Evolutionary conservation across 2,329 filamentous ascomycete species (phyloP).

Genomic region (Neonectria hederae): DNA sequence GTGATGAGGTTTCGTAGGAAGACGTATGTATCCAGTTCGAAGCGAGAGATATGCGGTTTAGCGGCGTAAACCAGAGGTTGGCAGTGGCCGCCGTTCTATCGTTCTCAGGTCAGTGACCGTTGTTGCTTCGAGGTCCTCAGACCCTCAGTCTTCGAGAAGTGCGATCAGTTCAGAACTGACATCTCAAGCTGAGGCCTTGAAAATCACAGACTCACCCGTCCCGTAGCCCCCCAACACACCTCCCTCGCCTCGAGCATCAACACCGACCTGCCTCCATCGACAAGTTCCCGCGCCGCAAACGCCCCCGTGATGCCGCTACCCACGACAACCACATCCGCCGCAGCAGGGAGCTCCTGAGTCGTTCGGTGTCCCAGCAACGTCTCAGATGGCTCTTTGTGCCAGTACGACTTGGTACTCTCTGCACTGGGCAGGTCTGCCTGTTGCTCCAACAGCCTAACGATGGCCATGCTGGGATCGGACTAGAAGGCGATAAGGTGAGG

Average conservation of each 20-base stretch:
- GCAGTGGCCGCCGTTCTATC: slow-evolving; percentile 76
- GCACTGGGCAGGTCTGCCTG: slow-evolving; percentile 68
- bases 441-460: slow-evolving; percentile 41
- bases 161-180: neutral
- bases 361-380: slow-evolving; percentile 74
- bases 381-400: slow-evolving; percentile 74
- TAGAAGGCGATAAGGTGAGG: neutral
- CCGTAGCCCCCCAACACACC: slow-evolving; percentile 84
- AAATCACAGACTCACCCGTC: slow-evolving; percentile 65
- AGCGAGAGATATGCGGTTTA: slow-evolving; percentile 69
- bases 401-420: slow-evolving; percentile 73
- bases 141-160: neutral
- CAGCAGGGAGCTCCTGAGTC: slow-evolving; percentile 68
- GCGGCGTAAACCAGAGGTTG: slow-evolving; percentile 74
- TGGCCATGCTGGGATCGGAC: slow-evolving; percentile 43
- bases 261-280: slow-evolving; percentile 61
- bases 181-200: neutral
- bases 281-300: slow-evolving; percentile 73
- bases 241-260: slow-evolving; percentile 82
- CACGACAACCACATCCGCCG: slow-evolving; percentile 75
- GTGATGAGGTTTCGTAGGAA: slow-evolving; percentile 67
- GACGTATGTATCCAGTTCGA: slow-evolving; percentile 76
- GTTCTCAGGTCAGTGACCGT: slow-evolving; percentile 11
- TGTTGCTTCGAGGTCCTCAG: neutral
- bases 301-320: slow-evolving; percentile 82